Evolutionary conservation across 75 land plant species (phyloP), one percentile per base, ranked within the genome.

Genomic region (Larix kaempferi): DNA sequence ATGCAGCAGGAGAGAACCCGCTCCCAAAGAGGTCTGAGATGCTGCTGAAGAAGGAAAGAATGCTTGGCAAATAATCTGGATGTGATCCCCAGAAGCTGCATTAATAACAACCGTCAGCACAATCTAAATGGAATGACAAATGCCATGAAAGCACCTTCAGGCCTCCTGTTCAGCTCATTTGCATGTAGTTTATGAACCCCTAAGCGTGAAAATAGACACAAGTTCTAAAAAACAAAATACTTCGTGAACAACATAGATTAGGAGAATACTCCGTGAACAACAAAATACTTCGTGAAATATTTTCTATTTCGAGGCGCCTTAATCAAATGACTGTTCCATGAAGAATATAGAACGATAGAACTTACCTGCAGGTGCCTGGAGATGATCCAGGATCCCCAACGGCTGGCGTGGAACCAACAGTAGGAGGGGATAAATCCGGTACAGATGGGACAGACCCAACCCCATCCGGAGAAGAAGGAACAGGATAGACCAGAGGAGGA

Each of bases 311-410:
- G n/a, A n/a, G n/a, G n/a, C n/a, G n/a, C n/a, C n/a, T n/a, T n/a
- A n/a, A n/a, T n/a, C n/a, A n/a, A n/a, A n/a, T n/a, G n/a, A n/a
- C n/a, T n/a, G n/a, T n/a, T n/a, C n/a, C n/a, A n/a, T n/a, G n/a
- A n/a, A n/a, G n/a, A n/a, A n/a, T 37, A 55, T 29, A 35, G 26
- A 11, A 25, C 17, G 1, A 49, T 61, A 15, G 22, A 5, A 74
- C 78, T 86, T 86, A 89, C 91, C 77, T 26, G 91, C 88, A 89
- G 44, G 91, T 89, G 22, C 90, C 84, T 39, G 72, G 39, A 22
- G 52, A 7, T 6, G 52, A 44, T 44, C 72, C 72, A n/a, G 72
- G 41, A 13, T 44, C 49, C 72, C 49, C 49, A n/a, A 69, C 12
- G 72, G n/a, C 52, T 19, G 72, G 72, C 8, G 13, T 39, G 8